These are phyloP conservation scores for Aspergillus glaucus DNA, from an alignment of 2,329 filamentous ascomycete genomes.

Conservation along the genomic window DNA sequence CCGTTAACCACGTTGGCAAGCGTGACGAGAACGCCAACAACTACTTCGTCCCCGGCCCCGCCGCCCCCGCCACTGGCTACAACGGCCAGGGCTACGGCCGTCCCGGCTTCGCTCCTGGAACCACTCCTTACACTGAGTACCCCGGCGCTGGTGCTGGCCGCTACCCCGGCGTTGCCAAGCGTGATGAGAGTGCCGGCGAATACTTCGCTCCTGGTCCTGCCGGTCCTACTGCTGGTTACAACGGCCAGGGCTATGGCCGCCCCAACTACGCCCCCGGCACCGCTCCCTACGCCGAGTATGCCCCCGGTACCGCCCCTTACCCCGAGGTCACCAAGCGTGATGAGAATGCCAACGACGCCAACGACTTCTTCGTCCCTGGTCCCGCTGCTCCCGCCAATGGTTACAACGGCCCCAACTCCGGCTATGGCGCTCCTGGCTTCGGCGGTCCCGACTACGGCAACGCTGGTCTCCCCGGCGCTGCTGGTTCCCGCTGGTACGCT, in stretches of 20 bases:
- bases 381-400: background rate
- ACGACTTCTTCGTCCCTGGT: background rate
- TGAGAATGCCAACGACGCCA: background rate
- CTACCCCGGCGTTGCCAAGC: background rate
- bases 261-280: background rate
- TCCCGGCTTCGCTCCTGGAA: background rate
- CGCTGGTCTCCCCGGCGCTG: too few relatives aligned
- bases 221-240: too few relatives aligned
- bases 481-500: too few relatives aligned
- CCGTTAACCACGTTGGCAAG: too few relatives aligned
- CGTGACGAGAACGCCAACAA: too few relatives aligned
- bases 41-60: too few relatives aligned
- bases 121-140: background rate
- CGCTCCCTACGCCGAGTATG: background rate
- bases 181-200: background rate
- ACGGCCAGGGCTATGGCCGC: too few relatives aligned
- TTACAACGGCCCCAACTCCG: too few relatives aligned
- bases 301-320: background rate
- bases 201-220: background rate
- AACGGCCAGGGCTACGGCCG: background rate
- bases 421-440: too few relatives aligned
- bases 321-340: background rate
- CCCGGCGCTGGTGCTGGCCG: background rate
- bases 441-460: too few relatives aligned
- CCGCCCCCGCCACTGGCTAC: too few relatives aligned